Percentiles rank a stretch among this genome's conserved stretches.
These are phyloP conservation scores for Boletus hoseneyae DNA, from an alignment of 1,284 basidiomycete genomes.

Conservation along the genomic window DNA sequence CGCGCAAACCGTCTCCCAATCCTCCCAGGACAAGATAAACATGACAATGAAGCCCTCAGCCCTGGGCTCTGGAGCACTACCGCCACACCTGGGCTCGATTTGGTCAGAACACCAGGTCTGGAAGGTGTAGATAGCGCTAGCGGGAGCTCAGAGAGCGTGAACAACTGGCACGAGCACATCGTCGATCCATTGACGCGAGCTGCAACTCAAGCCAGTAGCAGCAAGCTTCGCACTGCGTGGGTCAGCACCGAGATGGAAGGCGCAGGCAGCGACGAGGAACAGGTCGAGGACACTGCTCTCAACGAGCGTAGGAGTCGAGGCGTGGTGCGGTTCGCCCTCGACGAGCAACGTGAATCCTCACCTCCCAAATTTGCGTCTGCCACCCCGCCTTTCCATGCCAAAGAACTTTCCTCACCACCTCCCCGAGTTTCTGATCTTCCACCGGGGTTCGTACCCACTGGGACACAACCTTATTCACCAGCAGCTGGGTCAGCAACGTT, in stretches of 20 bases:
- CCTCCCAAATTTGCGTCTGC: slow-evolving; percentile 14
- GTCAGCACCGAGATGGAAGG: slow-evolving; percentile 32
- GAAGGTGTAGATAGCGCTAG: slow-evolving; percentile 4
- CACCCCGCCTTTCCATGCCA: slow-evolving; percentile 13
- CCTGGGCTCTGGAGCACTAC: slow-evolving; percentile 61
- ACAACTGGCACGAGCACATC: slow-evolving; percentile 24
- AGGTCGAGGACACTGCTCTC: slow-evolving; percentile 16
- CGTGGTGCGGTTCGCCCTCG: slow-evolving; percentile 15
- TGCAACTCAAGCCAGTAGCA: not conserved
- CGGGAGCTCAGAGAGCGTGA: slow-evolving; percentile 20
- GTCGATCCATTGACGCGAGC: slow-evolving; percentile 19
- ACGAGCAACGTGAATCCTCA: slow-evolving; percentile 5
- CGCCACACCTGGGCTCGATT: slow-evolving; percentile 55
- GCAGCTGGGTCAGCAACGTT: not conserved
- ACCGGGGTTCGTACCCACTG: slow-evolving; percentile 26
- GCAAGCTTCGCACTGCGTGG: slow-evolving; percentile 22
- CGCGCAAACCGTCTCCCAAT: slow-evolving; percentile 30
- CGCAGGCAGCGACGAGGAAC: slow-evolving; percentile 20
- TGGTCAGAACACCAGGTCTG: slow-evolving; percentile 9
- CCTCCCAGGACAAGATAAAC: slow-evolving; percentile 14
- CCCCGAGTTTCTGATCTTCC: slow-evolving; percentile 20
- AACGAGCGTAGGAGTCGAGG: slow-evolving; percentile 8
- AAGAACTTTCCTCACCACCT: slow-evolving; percentile 13
- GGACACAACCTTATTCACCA: slow-evolving; percentile 8
- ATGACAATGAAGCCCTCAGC: slow-evolving; percentile 37